Evolutionary conservation across 257 asterid species (phyloP), one percentile per base, ranked within the genome.

Genomic region (Solanum megistacrolobum): DNA sequence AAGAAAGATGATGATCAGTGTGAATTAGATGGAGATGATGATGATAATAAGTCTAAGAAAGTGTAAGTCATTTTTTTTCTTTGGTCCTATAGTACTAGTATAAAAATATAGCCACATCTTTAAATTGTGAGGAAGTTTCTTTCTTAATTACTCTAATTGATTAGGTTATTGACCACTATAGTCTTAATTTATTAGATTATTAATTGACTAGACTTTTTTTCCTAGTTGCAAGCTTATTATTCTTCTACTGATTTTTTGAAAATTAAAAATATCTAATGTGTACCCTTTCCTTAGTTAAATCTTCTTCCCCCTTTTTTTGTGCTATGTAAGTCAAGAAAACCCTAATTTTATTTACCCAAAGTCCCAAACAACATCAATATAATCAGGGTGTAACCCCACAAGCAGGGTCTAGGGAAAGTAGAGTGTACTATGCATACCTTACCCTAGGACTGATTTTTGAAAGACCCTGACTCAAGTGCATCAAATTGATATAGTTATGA

Each of bases 1-100:
- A 91, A 92, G 88, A 89, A 87, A 25, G 92, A 90, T 87, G 89
- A 52, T 29, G 90, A 52, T 79, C 66, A 79, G 85, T 86, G 92
- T 89, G 94, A 92, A 55, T 55, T 55, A 88, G 93, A 88, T 82
- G 93, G 88, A 88, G 95, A 90, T 84, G 94, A 88, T 31, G 41
- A 71, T 31, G 79, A 32, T 88, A 95, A 88, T 36, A 94, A 92
- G 91, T 86, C 95, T 25, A 92, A 91, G 92, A 92, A 94, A 91
- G 90, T 89, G 98, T 94, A 94, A 86, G 96, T 87, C 87, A 87
- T 86, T 60, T 46, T 75, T 18, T 18, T 36, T 65, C 12, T 25
- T 39, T 86, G 81, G 27, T 48, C 16, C 74, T 32, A 21, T 48
- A 62, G 34, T 78, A 65, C 60, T 48, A 52, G 29, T 78, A 65